phyloP scores from a whole-genome alignment of 2,329 filamentous ascomycete species.

The Paraconiothyrium brasiliense region DNA sequence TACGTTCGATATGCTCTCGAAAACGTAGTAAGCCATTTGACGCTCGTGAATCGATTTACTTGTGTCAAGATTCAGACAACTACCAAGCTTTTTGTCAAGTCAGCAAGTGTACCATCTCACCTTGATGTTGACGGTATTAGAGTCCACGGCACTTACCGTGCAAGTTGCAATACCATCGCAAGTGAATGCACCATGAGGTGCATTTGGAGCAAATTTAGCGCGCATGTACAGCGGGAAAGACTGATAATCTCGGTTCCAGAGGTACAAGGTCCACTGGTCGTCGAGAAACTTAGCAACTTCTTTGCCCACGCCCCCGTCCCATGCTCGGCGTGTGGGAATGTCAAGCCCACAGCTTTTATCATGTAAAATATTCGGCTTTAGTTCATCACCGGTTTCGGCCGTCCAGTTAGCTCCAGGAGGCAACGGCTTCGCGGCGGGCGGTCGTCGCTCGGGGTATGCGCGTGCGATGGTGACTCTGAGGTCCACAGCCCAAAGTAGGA shows the following conservation, averaged over 20 bases:
- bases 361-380: not conserved
- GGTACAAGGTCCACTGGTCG: not conserved
- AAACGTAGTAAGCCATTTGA: conserved; percentile 6
- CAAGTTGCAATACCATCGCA: conserved; percentile 4
- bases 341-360: not conserved
- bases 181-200: not conserved
- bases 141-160: not conserved
- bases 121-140: too few relatives aligned
- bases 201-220: not conserved
- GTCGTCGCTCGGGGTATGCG: not conserved
- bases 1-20: not conserved
- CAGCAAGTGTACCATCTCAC: not conserved
- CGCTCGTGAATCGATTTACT: not conserved
- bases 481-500: not conserved
- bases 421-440: not conserved
- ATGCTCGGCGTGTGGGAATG: not conserved
- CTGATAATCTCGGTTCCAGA: not conserved
- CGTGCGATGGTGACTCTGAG: not conserved
- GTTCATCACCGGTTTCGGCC: not conserved
- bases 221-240: not conserved
- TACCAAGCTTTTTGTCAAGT: not conserved
- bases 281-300: not conserved
- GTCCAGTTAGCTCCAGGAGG: not conserved
- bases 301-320: not conserved
- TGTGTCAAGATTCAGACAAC: not conserved